Evolutionary conservation across 192 early-diverging fungal genomes (phyloP).

Genomic region (Rhizoclosmatium sp.): DNA sequence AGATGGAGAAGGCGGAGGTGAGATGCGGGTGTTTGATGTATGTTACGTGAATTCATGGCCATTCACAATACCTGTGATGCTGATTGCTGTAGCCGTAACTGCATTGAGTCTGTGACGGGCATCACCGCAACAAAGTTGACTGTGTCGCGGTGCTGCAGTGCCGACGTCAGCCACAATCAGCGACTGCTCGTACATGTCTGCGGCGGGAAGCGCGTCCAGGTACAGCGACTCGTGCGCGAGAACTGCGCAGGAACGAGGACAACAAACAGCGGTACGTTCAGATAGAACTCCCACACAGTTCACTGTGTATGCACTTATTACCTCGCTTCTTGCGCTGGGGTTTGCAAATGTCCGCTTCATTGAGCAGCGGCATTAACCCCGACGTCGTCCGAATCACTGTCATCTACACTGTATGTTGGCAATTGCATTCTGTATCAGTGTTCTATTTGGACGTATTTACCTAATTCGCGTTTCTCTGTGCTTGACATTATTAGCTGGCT

Average conservation of each 20-base stretch:
- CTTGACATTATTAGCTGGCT: too few species aligned
- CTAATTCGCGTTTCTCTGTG: too few species aligned
- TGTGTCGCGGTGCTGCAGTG: conserved; percentile 83
- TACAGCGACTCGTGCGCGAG: conserved; percentile 74
- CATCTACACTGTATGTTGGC: not conserved
- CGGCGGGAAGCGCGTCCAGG: conserved; percentile 79
- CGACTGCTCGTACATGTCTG: conserved; percentile 91
- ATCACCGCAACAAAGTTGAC: conserved; percentile 82
- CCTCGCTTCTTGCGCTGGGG: conserved; percentile 47
- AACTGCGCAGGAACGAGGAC: conserved; percentile 8
- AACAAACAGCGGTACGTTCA: not conserved
- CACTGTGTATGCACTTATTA: conserved; percentile 37
- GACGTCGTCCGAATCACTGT: conserved; percentile 7
- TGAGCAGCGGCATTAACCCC: conserved; percentile 26
- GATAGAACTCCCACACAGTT: not conserved
- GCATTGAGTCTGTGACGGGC: conserved; percentile 67
- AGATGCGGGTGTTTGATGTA: conserved; percentile 1
- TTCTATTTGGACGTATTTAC: too few species aligned
- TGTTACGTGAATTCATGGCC: conserved; percentile 26
- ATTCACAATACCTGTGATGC: conserved; percentile 23
- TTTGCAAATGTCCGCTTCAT: not conserved
- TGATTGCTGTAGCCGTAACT: conserved; percentile 38
- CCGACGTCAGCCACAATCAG: conserved; percentile 63
- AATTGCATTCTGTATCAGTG: too few species aligned
- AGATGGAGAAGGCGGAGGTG: not conserved